phyloP scores from a whole-genome alignment of 2,329 filamentous ascomycete genomes.

The Epicoccum nigrum region DNA sequence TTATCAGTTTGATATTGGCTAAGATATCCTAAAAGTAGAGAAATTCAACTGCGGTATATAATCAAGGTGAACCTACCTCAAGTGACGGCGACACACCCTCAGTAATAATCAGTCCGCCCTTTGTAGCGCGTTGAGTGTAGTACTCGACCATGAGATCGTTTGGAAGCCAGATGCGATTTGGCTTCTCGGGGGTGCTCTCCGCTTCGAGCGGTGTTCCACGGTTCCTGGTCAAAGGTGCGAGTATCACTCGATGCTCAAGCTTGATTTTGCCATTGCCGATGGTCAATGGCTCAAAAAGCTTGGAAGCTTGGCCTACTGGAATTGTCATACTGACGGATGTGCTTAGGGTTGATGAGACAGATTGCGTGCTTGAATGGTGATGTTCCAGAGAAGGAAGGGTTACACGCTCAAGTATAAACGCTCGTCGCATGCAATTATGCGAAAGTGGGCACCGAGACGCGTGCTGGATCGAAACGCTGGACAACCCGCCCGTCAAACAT shows the following conservation, averaged over 20 bases:
- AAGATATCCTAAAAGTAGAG: no score
- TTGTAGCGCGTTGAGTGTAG: constrained; percentile 58
- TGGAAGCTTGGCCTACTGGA: constrained; percentile 28
- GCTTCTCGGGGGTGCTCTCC: constrained; percentile 49
- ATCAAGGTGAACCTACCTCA: constrained; percentile 50
- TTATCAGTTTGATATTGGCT: no score
- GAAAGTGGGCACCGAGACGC: constrained; percentile 4
- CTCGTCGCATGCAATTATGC: constrained; percentile 12
- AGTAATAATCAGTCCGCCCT: constrained; percentile 62
- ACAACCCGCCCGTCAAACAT: neutral
- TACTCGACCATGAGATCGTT: constrained; percentile 53
- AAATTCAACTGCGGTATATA: no score
- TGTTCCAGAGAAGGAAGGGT: neutral
- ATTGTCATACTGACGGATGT: neutral
- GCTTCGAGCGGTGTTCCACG: constrained; percentile 53
- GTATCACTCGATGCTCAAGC: constrained; percentile 41
- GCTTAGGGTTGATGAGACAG: no score
- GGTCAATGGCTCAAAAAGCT: constrained; percentile 42
- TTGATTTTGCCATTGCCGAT: constrained; percentile 42
- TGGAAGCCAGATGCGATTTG: constrained; percentile 57
- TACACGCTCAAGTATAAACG: neutral
- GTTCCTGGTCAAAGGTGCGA: constrained; percentile 48
- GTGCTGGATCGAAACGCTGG: neutral
- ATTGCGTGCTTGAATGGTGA: neutral
- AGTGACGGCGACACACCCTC: constrained; percentile 61